Base-by-base conservation (phyloP, 1,139 yeast genomes). In the Wickerhamomyces sp. region DNA sequence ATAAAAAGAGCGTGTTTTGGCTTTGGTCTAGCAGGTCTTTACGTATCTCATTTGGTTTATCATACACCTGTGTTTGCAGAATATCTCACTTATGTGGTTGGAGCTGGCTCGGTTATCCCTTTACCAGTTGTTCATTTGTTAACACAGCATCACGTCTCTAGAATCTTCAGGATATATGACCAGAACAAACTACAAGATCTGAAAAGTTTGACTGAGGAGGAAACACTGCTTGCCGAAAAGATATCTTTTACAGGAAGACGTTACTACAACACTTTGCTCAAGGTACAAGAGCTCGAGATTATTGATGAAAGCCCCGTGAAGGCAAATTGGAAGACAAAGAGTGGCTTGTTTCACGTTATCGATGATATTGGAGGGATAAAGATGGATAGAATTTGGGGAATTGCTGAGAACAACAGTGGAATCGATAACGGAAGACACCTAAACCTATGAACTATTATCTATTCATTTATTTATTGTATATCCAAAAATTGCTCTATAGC, bases 331-430 rank as follows among this genome's bases (percentile, higher is more conserved):
- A 63, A 70, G 30, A 70, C 69, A 25, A 53, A 59, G 6, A 59
- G 63, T 17, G 52, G 64, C 2, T 44, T 54, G 30, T 75, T 68
- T 55, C 82, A 77, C 47, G 72, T 85, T 4, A 74, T 71, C 8
- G 94, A 85, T 51, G 81, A 84, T 45, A 66, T 82, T 30, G 93
- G 94, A 3, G 94, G 94, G 1, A 62, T 82, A 52, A 76, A 76
- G 46, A 85, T 85, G 95, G 94, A 85, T 49, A 63, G 95, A 37
- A 55, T 85, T 5, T 80, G 95, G 91, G 88, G 91, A 2, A 72
- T 83, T 14, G 74, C 82, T 5, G 94, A 85, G 55, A 64, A 64
- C 35, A 76, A 79, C 44, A 66, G 77, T 31, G 84, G 81, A 0
- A 64, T 80, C 6, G 71, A 82, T 49, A 80, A 79, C 43, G 93